Evolutionary conservation across 768 basidiomycete species (phyloP), one percentile per base, ranked within the genome.

Genomic region (Psilocybe subaeruginosa): DNA sequence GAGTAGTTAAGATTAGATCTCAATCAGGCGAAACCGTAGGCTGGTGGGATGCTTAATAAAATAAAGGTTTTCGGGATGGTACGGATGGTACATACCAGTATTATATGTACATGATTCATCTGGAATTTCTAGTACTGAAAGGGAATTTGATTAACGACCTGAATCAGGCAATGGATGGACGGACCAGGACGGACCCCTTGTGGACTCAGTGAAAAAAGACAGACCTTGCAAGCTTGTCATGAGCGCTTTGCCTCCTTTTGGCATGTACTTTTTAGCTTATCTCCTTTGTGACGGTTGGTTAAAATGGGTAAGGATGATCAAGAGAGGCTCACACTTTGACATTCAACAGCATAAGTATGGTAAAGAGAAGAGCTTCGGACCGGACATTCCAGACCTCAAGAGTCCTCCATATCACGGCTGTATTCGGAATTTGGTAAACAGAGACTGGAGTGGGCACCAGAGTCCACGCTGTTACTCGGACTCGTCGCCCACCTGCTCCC

Each of bases 1-100:
- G 50, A 48, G 23, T 29, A 27, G 49, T 52, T 55, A 61, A 59
- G 41, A 48, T 43, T 58, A 47, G 54, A 50, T 27, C 16, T 6
- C 27, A 43, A 16, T 39, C 41, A 16, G 41, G 4, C n/a, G 41
- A 43, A 43, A 43, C 14, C 41, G 41, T 16, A 43, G n/a, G n/a
- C n/a, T 16, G 37, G 37, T 14, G 37, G 37, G 37, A 39, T 39
- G 2, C 33, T 16, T 16, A 46, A 12, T 11, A 16, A 11, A 6
- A 23, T 49, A 14, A n/a, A 49, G 17, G 19, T 8, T 23, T 49
- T 6, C 4, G 45, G 9, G 45, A 46, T 16, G 45, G 45, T 46
- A 46, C 6, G 6, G 7, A 8, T 9, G 14, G 45, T 16, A 6
- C 16, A 12, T 35, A 35, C 23, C 2, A 23, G 3, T 14, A 39